Evolutionary conservation across 805 yeast species (phyloP).

Genomic region (Suhomyces emberorum): DNA sequence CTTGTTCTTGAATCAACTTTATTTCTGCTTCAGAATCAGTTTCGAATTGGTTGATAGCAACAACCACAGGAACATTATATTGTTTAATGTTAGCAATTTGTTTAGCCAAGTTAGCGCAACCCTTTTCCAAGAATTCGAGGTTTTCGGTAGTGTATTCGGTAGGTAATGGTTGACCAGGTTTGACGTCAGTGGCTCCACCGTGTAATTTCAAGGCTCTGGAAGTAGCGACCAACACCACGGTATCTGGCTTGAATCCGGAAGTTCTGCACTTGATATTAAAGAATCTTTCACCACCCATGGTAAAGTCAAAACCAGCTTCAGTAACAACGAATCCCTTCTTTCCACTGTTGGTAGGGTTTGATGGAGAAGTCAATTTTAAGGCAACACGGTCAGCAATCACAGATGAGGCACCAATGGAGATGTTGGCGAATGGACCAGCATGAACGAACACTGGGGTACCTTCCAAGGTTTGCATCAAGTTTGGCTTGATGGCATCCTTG

Average conservation of each 20-base stretch:
- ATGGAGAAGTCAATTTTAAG: conserved; percentile 63
- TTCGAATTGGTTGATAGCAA: conserved; percentile 86
- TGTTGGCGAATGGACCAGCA: conserved; percentile 88
- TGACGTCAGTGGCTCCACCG: conserved; percentile 96
- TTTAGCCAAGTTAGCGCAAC: conserved; percentile 85
- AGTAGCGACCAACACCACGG: conserved; percentile 91
- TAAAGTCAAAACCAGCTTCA: conserved; percentile 87
- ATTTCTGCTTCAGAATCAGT: conserved; percentile 81
- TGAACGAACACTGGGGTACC: conserved; percentile 86
- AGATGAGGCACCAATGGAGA: conserved; percentile 83
- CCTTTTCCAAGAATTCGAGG: conserved; percentile 69
- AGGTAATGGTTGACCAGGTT: conserved; percentile 88
- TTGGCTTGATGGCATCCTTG: conserved; percentile 81
- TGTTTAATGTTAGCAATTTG: conserved; percentile 82
- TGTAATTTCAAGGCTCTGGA: conserved; percentile 95
- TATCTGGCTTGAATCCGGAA: conserved; percentile 83
- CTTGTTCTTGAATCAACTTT: conserved; percentile 72
- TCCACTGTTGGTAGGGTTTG: conserved; percentile 44
- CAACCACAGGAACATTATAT: conserved; percentile 90
- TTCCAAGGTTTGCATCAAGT: conserved; percentile 83
- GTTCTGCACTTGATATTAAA: conserved; percentile 90
- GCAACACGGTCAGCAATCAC: conserved; percentile 80
- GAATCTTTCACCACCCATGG: conserved; percentile 90
- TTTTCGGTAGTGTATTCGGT: conserved; percentile 77
- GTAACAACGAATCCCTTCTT: conserved; percentile 72